Evolutionary conservation across 2,329 filamentous ascomycete genomes (phyloP), one percentile per base, ranked within the genome.

Genomic region (Pyrenophora teres): DNA sequence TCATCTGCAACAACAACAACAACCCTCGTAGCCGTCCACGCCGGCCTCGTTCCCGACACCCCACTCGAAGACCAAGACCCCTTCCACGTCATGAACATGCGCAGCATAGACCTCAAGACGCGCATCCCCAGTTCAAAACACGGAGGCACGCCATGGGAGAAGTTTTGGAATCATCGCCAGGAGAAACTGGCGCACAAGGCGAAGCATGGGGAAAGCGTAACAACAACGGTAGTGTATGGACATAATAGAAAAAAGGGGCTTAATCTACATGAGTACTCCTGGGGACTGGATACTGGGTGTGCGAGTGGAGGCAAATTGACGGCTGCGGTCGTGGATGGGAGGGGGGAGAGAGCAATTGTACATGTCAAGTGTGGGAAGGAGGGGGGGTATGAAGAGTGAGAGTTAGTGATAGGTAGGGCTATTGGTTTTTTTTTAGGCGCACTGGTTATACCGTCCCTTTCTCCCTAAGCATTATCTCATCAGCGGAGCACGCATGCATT

Each of bases 31-130:
- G 87, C 92, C 43, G 93, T 92, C 6, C 94, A 97, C 76, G 93
- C 85, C 0, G 94, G 94, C 0, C 80, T 97, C 2, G 86, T 94
- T 0, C 90, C 93, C 0, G 88, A 86, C 4, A 76, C 96, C 0
- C 73, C 82, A 0, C 78, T 96, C 12, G 79, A 87, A 39, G 78
- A 82, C 44, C 93, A 88, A 63, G 84, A 97, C 71, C 88, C 92
- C 0, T 86, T 84, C 72, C 87, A 88, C 44, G 88, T 89, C 35
- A 97, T 97, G 92, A 94, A 91, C 69, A 95, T 99, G 90, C 86
- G 92, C 50, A 89, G 86, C 6, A 83, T 96, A 46, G 80, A 89
- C 60, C 80, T 86, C 15, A 75, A 80, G 9, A 86, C 83, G 9
- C 81, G 84, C 52, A 75, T 83, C 10, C 86, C 85, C 3, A 56